Percentiles rank a stretch among this genome's conserved stretches.
Conservation (phyloP, 139 green algal species). For the Chloropicon primus region DNA sequence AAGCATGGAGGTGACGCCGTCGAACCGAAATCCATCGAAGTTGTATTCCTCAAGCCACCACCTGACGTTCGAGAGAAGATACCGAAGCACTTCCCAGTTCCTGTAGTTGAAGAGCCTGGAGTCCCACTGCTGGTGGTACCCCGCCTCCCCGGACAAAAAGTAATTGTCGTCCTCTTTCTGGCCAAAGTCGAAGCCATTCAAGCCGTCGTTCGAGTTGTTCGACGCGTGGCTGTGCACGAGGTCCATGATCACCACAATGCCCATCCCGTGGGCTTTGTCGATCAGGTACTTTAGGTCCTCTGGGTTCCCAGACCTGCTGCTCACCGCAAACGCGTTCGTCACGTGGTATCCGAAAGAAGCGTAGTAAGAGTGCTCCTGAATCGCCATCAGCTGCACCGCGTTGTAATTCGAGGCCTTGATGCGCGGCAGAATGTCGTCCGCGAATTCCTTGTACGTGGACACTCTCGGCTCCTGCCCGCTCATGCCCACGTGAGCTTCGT, state of each 20-base stretch:
- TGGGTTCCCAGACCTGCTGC: conserved; percentile 57
- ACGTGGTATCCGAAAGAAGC: conserved; percentile 89
- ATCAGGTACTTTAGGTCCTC: conserved; percentile 77
- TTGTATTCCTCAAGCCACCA: conserved; percentile 92
- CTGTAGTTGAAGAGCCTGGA: conserved; percentile 75
- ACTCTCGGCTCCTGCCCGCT: conserved; percentile 52
- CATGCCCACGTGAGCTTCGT: conserved; percentile 80
- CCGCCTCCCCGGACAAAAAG: conserved; percentile 59
- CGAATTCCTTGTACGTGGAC: conserved; percentile 71
- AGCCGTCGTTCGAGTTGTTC: conserved; percentile 72
- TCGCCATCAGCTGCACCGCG: conserved; percentile 70
- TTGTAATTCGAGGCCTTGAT: conserved; percentile 75
- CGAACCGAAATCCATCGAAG: conserved; percentile 93
- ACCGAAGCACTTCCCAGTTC: conserved; percentile 64
- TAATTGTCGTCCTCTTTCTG: conserved; percentile 44
- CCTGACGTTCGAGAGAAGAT: conserved; percentile 84
- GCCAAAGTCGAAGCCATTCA: conserved; percentile 39
- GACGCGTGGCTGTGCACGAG: conserved; percentile 76
- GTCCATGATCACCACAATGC: conserved; percentile 80
- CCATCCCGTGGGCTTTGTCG: conserved; percentile 78
- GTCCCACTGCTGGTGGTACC: conserved; percentile 88
- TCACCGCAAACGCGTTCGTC: conserved; percentile 79
- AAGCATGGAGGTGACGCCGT: conserved; percentile 94
- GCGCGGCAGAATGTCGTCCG: conserved; percentile 63
- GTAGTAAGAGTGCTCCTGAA: conserved; percentile 92